Base-by-base conservation (phyloP, 306 rosid genomes). In the Quercus cerris region DNA sequence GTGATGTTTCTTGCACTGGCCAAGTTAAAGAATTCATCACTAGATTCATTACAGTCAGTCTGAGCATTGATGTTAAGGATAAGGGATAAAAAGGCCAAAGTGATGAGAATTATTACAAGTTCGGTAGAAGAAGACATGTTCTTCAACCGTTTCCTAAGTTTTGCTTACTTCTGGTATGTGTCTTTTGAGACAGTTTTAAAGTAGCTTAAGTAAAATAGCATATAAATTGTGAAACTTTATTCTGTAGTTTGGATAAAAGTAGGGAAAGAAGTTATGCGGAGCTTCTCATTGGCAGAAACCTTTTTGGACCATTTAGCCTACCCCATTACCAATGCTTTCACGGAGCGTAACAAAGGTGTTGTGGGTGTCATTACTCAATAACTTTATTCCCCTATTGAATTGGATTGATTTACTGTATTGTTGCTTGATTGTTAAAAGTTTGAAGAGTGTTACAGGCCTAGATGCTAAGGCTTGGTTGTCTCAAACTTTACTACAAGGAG, bases 121-220 rank as follows among this genome's bases (percentile, higher is more conserved):
- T 75, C 78, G 67, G 73, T 25, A n/a, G 61, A 22, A 75, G 63
- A 75, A 11, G 73, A 30, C 88, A 81, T 91, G 70, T 3, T 31
- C 78, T 66, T 74, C 56, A 31, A 19, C 30, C 13, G 41, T 35
- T 3, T 20, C 38, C 22, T 11, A 62, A 15, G 20, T 31, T 7
- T 69, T 54, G 78, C 62, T 57, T 33, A 61, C 18, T 49, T 57
- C 55, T 51, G 77, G 59, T 35, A 20, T 23, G 22, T 70, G 3
- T 33, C 3, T 55, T 9, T 68, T 63, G 14, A 4, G 13, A 3
- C n/a, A 11, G 5, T 64, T 28, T 18, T 61, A 20, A 19, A 54
- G 67, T 2, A 27, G 30, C 54, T 5, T 17, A 5, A 3, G 51
- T 15, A 15, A 68, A 22, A 38, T 23, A 0, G 31, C 1, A 4